Conservation (phyloP, 1,284 basidiomycete genomes). For the Malassezia obtusa region DNA sequence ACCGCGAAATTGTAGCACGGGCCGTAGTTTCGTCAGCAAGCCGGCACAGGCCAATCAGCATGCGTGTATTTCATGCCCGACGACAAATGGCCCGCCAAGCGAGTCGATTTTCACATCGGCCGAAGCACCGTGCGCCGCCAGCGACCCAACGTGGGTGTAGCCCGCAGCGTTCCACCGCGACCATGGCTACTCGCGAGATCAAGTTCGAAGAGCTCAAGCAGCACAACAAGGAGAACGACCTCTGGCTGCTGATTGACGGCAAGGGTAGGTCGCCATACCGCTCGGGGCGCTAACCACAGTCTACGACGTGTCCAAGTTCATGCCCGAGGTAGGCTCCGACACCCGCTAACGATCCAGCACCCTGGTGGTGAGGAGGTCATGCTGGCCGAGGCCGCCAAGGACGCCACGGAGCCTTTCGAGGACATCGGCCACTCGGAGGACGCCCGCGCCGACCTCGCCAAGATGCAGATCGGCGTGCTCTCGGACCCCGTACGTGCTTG, state of each 20-base stretch:
- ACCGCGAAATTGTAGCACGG: background rate
- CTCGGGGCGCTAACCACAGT: constrained; percentile 59
- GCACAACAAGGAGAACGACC: constrained; percentile 39
- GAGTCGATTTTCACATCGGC: background rate
- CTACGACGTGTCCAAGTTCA: constrained; percentile 85
- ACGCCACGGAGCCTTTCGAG: constrained; percentile 96
- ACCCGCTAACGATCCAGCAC: constrained; percentile 51
- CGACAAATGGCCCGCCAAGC: no score
- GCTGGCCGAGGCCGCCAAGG: constrained; percentile 80
- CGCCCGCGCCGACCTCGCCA: constrained; percentile 75
- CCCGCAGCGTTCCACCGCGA: background rate
- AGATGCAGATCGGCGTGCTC: constrained; percentile 54
- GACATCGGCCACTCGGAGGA: constrained; percentile 99
- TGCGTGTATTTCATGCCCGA: background rate
- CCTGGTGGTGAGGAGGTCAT: constrained; percentile 97
- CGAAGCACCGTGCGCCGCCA: background rate
- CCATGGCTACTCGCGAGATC: constrained; percentile 18
- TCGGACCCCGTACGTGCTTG: constrained; percentile 29
- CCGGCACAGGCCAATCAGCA: constrained; percentile 1
- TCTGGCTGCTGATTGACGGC: constrained; percentile 46
- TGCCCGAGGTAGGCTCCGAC: constrained; percentile 74
- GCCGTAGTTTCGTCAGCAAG: background rate
- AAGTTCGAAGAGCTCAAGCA: constrained; percentile 41
- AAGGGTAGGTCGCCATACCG: constrained; percentile 33
- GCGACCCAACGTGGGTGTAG: no score